phyloP scores from a whole-genome alignment of 106 monocot species.

The Xerophyta viscosa region DNA sequence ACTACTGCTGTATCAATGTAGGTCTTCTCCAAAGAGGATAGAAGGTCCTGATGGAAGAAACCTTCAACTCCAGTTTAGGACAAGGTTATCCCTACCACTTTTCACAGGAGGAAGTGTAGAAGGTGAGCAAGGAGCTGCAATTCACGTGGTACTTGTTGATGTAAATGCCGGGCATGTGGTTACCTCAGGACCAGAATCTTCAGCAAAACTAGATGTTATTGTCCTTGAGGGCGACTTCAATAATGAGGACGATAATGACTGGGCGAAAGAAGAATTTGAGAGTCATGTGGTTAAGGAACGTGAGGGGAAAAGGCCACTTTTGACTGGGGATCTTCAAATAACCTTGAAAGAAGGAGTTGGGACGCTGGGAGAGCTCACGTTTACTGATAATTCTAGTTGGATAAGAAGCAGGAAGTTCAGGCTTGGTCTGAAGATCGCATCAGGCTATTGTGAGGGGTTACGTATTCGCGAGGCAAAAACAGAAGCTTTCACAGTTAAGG shows the following conservation, averaged over 20 bases:
- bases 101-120: constrained; percentile 79
- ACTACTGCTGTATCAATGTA: constrained; percentile 5
- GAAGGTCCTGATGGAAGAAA: constrained; percentile 70
- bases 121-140: constrained; percentile 71
- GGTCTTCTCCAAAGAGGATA: constrained; percentile 58
- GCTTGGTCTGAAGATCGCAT: constrained; percentile 51
- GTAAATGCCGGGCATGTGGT: constrained; percentile 48
- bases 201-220: constrained; percentile 53
- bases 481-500: constrained; percentile 87
- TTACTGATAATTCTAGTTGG: constrained; percentile 80
- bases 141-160: constrained; percentile 72
- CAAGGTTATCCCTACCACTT: constrained; percentile 52
- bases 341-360: constrained; percentile 70
- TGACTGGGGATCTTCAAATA: constrained; percentile 57
- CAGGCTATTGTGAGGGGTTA: constrained; percentile 51
- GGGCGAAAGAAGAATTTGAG: constrained; percentile 64
- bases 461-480: constrained; percentile 66
- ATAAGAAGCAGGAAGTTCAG: constrained; percentile 73
- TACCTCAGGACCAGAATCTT: constrained; percentile 59
- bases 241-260: constrained; percentile 67
- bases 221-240: constrained; percentile 78
- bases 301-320: constrained; percentile 66
- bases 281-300: constrained; percentile 60
- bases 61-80: constrained; percentile 43
- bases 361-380: constrained; percentile 60